These are phyloP conservation scores for Blastobotrys apis DNA, from an alignment of 1,139 yeast species.

Conservation along the genomic window DNA sequence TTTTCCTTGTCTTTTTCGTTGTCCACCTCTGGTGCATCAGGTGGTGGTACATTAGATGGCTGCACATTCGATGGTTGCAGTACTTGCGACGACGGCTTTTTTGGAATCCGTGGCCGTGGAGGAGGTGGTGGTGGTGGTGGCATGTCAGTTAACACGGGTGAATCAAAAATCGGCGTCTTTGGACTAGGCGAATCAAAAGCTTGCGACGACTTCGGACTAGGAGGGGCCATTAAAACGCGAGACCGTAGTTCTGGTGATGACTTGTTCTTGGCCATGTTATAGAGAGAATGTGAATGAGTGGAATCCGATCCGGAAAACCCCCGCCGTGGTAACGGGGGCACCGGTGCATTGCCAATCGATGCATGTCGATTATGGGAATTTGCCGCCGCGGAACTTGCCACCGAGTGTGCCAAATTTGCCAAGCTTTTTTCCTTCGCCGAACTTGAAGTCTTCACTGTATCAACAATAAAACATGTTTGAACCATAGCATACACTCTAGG, in stretches of 20 bases:
- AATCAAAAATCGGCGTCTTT: neutral
- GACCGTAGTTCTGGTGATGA: slow-evolving; percentile 18
- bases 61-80: slow-evolving; percentile 4
- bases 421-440: too few relatives aligned
- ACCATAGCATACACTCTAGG: slow-evolving; percentile 17
- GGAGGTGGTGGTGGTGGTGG: slow-evolving; percentile 16
- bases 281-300: neutral
- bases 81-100: neutral
- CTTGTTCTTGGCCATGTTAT: slow-evolving; percentile 12
- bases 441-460: too few relatives aligned
- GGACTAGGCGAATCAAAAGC: too few relatives aligned
- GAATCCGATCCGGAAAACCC: slow-evolving; percentile 2
- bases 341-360: slow-evolving; percentile 1
- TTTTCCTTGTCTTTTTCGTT: neutral
- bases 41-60: neutral
- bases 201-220: too few relatives aligned
- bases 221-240: too few relatives aligned
- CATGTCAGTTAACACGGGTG: too few relatives aligned
- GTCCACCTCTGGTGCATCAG: neutral
- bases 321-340: slow-evolving; percentile 8
- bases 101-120: slow-evolving; percentile 4
- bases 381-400: neutral
- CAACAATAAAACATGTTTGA: slow-evolving; percentile 4
- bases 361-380: neutral
- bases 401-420: too few relatives aligned